phyloP scores from a whole-genome alignment of 148 eudicot species.

The Vaccinium vitisidaea region DNA sequence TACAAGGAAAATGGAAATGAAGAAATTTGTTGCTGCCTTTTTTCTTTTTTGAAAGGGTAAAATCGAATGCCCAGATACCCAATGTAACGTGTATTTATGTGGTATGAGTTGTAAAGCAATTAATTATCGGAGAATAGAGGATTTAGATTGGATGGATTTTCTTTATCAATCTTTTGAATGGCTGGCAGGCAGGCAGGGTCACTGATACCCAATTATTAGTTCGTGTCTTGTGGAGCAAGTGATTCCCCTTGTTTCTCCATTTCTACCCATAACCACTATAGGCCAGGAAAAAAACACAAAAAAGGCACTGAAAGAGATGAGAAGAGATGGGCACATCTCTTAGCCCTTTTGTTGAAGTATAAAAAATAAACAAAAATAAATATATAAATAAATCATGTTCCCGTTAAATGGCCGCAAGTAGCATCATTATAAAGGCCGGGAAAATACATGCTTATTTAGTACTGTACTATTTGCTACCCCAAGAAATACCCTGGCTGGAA shows the following conservation, averaged over 20 bases:
- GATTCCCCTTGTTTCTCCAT: neutral
- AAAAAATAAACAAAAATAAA: no score
- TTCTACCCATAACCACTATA: neutral
- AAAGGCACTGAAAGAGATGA: neutral
- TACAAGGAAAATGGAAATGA: neutral
- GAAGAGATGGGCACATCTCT: neutral
- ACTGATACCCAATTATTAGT: neutral
- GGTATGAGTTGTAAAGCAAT: conserved; percentile 1
- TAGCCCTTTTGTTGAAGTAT: neutral
- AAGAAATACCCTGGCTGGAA: neutral
- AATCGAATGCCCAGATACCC: neutral
- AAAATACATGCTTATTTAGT: no score
- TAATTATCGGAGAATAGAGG: neutral
- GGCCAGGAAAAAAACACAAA: neutral
- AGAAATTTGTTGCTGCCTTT: neutral
- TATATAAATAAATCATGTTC: no score
- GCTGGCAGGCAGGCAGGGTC: no score
- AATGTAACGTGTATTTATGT: neutral
- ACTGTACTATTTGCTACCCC: neutral
- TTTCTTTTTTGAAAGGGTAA: neutral
- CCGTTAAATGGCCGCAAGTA: no score
- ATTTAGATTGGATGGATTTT: neutral
- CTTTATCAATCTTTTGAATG: neutral
- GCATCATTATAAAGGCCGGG: no score
- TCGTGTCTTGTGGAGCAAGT: neutral